Conservation (phyloP, 2,329 filamentous ascomycete species). For the Fusarium humuli region DNA sequence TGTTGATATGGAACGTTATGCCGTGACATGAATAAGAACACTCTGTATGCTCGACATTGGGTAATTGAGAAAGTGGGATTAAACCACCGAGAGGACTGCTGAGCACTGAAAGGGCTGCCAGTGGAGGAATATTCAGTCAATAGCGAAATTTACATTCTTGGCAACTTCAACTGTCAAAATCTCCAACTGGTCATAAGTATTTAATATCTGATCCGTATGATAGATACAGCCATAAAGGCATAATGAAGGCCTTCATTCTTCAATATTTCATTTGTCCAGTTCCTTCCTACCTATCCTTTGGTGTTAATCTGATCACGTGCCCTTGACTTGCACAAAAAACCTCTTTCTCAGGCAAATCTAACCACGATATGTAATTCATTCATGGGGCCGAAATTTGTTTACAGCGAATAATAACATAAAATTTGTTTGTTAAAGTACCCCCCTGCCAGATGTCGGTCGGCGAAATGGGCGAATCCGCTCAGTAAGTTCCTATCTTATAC, state of each 20-base stretch:
- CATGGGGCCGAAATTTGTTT: not conserved
- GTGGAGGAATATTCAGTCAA: not conserved
- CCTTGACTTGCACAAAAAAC: slow-evolving; percentile 34
- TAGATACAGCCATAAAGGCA: not conserved
- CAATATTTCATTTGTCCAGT: not conserved
- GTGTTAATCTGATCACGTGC: slow-evolving; percentile 31
- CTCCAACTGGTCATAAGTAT: not conserved
- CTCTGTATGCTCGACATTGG: not conserved
- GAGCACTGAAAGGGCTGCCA: not conserved
- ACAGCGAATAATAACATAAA: not conserved
- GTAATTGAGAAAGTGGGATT: not conserved
- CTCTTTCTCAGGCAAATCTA: slow-evolving; percentile 19
- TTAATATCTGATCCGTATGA: not conserved
- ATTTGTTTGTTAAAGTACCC: not conserved
- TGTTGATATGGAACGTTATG: not conserved
- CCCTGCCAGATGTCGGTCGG: slow-evolving; percentile 30
- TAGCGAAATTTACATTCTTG: not conserved
- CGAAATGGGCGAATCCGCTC: slow-evolving; percentile 36
- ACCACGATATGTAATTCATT: not conserved
- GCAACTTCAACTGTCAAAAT: not conserved
- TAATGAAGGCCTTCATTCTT: not conserved
- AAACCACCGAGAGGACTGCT: not conserved
- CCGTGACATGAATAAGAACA: not conserved
- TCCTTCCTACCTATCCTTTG: not conserved
- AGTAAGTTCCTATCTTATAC: slow-evolving; percentile 31